Evolutionary conservation across 2,329 filamentous ascomycete genomes (phyloP).

Genomic region (Bisporella sp.): DNA sequence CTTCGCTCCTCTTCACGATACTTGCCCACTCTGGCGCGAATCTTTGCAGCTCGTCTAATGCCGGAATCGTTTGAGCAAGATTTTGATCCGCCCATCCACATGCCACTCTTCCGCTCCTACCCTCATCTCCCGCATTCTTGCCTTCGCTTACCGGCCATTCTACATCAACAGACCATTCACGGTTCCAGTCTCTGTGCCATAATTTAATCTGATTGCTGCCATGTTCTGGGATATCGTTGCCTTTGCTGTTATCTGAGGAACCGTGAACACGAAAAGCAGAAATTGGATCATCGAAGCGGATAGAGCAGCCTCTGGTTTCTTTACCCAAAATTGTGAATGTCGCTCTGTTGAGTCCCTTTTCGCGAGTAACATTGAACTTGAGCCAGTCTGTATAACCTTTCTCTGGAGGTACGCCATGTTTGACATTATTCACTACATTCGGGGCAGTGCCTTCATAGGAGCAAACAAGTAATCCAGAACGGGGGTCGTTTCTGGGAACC

Average conservation of each 20-base stretch:
- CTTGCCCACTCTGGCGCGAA: slow-evolving; percentile 77
- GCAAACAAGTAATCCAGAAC: slow-evolving; percentile 56
- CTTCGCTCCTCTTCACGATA: slow-evolving; percentile 67
- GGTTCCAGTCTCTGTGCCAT: slow-evolving; percentile 76
- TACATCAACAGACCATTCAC: slow-evolving; percentile 65
- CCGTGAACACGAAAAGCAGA: slow-evolving; percentile 56
- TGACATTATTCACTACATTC: slow-evolving; percentile 46
- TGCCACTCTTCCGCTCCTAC: slow-evolving; percentile 57
- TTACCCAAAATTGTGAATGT: slow-evolving; percentile 60
- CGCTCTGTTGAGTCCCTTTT: slow-evolving; percentile 41
- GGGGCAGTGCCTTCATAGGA: slow-evolving; percentile 64
- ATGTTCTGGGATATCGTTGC: slow-evolving; percentile 49
- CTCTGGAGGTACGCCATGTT: slow-evolving; percentile 34
- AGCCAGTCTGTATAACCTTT: slow-evolving; percentile 53
- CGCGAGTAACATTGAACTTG: slow-evolving; percentile 50
- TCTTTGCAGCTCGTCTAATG: slow-evolving; percentile 69
- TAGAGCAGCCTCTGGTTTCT: slow-evolving; percentile 72
- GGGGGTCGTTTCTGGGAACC: slow-evolving; percentile 27
- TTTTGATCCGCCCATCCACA: slow-evolving; percentile 92
- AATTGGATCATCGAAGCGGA: slow-evolving; percentile 66
- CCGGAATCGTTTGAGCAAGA: slow-evolving; percentile 62
- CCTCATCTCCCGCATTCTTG: slow-evolving; percentile 28
- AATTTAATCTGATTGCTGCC: slow-evolving; percentile 66
- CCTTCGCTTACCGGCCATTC: slow-evolving; percentile 42
- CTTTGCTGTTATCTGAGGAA: slow-evolving; percentile 52